Conservation (phyloP, 441 rosid genomes). For the Melastoma candidum region DNA sequence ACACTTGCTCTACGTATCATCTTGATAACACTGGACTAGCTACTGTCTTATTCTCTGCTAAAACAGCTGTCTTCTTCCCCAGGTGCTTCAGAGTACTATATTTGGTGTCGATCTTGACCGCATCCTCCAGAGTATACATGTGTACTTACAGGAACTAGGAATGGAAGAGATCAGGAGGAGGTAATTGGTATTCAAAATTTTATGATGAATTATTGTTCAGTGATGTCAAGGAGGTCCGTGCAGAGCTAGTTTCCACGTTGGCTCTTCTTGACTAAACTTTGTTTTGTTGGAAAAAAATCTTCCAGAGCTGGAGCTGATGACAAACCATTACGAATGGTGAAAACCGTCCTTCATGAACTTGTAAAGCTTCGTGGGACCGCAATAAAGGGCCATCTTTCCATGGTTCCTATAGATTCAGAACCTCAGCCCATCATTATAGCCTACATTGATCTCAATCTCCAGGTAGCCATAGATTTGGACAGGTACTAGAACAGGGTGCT, state of each 20-base stretch:
- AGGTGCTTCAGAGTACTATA: slow-evolving; percentile 98
- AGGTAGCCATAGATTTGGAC: slow-evolving; percentile 35
- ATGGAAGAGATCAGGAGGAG: slow-evolving; percentile 99
- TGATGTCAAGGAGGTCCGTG: too few species aligned
- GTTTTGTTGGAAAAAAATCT: slow-evolving; percentile 5
- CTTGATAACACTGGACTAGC: too few species aligned
- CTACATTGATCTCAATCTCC: slow-evolving; percentile 97
- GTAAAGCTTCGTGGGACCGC: slow-evolving; percentile 99
- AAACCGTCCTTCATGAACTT: slow-evolving; percentile 99
- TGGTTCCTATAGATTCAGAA: slow-evolving; percentile 99
- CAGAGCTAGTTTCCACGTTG: not conserved
- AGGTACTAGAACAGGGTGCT: not conserved
- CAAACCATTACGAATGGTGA: slow-evolving; percentile 99
- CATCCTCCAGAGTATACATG: slow-evolving; percentile 95
- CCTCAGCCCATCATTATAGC: slow-evolving; percentile 99
- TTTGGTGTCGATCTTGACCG: slow-evolving; percentile 98
- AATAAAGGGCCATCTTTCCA: slow-evolving; percentile 95
- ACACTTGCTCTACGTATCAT: too few species aligned
- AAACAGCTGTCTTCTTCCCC: slow-evolving; percentile 10
- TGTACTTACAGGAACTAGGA: slow-evolving; percentile 93
- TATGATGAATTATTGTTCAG: too few species aligned
- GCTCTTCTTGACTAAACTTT: slow-evolving; percentile 5
- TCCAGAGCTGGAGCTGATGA: slow-evolving; percentile 98
- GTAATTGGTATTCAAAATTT: slow-evolving; percentile 18
- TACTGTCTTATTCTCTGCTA: slow-evolving; percentile 1